Conservation (phyloP, 2,329 filamentous ascomycete species). For the Trichoderma endophyticum region DNA sequence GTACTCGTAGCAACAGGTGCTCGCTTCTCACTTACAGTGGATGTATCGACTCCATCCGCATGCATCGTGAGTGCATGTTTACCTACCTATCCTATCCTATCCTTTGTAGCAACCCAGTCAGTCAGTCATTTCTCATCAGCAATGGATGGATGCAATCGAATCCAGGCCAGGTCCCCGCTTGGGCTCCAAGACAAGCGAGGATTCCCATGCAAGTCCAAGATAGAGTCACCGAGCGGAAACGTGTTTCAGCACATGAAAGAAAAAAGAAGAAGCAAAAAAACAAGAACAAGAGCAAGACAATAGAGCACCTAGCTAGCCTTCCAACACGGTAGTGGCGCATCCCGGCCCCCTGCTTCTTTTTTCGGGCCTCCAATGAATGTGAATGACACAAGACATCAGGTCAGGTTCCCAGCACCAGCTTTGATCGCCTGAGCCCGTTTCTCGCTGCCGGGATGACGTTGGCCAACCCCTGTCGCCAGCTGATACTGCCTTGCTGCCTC, state of each 20-base stretch:
- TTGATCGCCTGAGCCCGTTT: conserved; percentile 14
- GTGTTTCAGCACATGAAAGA: neutral
- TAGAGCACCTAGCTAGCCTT: neutral
- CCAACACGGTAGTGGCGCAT: neutral
- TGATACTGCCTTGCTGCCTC: conserved; percentile 21
- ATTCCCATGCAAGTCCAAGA: neutral
- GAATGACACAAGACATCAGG: conserved; percentile 10
- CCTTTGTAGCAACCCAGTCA: neutral
- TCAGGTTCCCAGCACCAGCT: conserved; percentile 8
- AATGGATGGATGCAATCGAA: neutral
- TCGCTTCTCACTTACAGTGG: neutral
- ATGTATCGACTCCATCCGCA: neutral
- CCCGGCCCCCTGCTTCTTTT: conserved; percentile 4
- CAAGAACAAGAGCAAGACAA: neutral
- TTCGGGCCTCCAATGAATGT: conserved; percentile 8
- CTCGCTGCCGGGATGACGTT: conserved; percentile 15
- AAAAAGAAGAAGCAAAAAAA: neutral
- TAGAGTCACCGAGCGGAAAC: neutral
- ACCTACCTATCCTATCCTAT: neutral
- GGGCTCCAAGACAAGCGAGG: neutral
- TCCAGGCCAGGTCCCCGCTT: neutral
- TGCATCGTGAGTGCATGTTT: neutral
- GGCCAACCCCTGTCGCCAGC: conserved; percentile 17
- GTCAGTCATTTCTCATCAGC: neutral
- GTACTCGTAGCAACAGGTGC: neutral